Evolutionary conservation across 2,329 filamentous ascomycete species (phyloP), one percentile per base, ranked within the genome.

Genomic region (Ophidiomyces ophidiicola): DNA sequence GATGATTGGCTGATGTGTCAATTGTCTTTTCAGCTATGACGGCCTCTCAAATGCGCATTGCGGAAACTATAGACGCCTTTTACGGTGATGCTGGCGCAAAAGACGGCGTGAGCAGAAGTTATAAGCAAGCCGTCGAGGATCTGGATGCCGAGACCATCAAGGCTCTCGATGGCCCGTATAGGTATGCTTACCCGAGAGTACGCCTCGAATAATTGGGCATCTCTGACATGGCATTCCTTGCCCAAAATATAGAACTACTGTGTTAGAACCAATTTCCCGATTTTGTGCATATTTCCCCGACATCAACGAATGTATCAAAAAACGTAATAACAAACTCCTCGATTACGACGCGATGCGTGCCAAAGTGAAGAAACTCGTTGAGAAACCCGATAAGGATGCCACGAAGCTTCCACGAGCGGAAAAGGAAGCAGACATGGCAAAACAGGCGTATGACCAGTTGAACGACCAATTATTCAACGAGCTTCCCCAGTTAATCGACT

Each of bases 211-310:
- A 26, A 7, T 26, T 7, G n/a, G 7, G 24, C 6, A 26, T 26
- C 24, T 26, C n/a, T n/a, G n/a, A n/a, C n/a, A n/a, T n/a, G n/a
- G n/a, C n/a, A n/a, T 32, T 20, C 38, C 39, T 36, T 48, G 39
- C 25, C 5, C 14, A 35, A 35, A 35, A 33, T 44, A 43, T 49
- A 81, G 82, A 62, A 82, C 82, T 30, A 96, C 90, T 4, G 90
- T 98, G 19, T 73, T 98, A 33, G 90, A 98, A 52, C 90, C 90
- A 29, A 98, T 98, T 59, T 80, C 80, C 47, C 77, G 87, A 48
- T 98, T 96, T 69, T 96, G 88, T 67, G 84, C 85, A 50, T 98
- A 98, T 68, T 98, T 98, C 62, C 88, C 90, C 23, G 90, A 98
- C 60, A 87, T 98, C 57, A 98, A 98, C 64, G 86, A 94, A 67